Conservation (phyloP, 345 rosid genomes). For the thale cress (Arabidopsis thaliana) region TAIR10.1 NC_003074.8:9396501-9397000, state of each 20-base stretch:
- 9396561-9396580: slow-evolving; percentile 33
- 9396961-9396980: slow-evolving; percentile 22
- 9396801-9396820: slow-evolving; percentile 79
- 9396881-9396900: slow-evolving; percentile 76
- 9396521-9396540: slow-evolving; percentile 39
- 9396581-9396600: slow-evolving; percentile 53
- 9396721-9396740: slow-evolving; percentile 99
- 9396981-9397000: slow-evolving; percentile 45
- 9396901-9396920: slow-evolving; percentile 91
- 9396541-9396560: slow-evolving; percentile 7
- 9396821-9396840: slow-evolving; percentile 89
- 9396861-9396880: slow-evolving; percentile 51
- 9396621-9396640: slow-evolving; percentile 61
- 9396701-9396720: slow-evolving; percentile 95
- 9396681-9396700: slow-evolving; percentile 91
- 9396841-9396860: slow-evolving; percentile 61
- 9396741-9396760: slow-evolving; percentile 95
- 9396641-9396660: slow-evolving; percentile 78
- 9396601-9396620: slow-evolving; percentile 68
- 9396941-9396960: slow-evolving; percentile 74
- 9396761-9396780: slow-evolving; percentile 84
- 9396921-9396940: slow-evolving; percentile 79
- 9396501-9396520: slow-evolving; percentile 33
- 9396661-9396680: slow-evolving; percentile 87
- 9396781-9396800: slow-evolving; percentile 86